A percentile compares a stretch with the other conserved stretches of the same genome.
Evolutionary conservation across 345 rosid species (phyloP).

Genomic region (Zanthoxylum bungeanum): DNA sequence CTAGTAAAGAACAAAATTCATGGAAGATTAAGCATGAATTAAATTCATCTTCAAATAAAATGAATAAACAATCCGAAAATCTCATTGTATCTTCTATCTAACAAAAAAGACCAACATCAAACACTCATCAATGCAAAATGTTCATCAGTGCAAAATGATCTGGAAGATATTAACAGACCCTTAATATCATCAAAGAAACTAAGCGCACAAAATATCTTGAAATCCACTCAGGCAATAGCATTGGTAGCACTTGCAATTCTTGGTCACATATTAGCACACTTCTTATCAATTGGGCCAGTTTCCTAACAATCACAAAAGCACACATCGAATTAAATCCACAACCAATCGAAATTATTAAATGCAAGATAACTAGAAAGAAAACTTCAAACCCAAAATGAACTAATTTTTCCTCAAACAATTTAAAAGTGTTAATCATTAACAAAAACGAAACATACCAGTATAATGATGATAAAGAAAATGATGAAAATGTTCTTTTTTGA

Average conservation of each 20-base stretch:
- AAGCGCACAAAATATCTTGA: background rate
- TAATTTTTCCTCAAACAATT: no score
- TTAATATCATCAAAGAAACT: background rate
- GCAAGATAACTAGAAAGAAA: no score
- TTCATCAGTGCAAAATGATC: background rate
- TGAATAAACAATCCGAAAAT: background rate
- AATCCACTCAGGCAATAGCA: constrained; percentile 38
- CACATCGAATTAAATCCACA: background rate
- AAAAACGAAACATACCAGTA: no score
- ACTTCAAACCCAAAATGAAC: no score
- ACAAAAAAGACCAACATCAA: background rate
- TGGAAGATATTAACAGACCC: background rate
- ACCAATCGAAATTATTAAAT: background rate
- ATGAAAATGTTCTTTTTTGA: no score
- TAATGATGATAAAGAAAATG: no score
- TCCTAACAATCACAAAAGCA: constrained; percentile 25
- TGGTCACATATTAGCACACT: constrained; percentile 76
- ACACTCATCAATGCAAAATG: no score
- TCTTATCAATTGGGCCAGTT: constrained; percentile 65
- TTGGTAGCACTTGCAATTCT: constrained; percentile 84
- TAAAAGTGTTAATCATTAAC: no score
- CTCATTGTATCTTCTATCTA: background rate
- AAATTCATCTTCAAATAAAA: background rate
- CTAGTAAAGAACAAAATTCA: background rate
- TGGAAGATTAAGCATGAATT: background rate